Conservation (phyloP, 2,329 filamentous ascomycete species). For the Talaromyces sp. region DNA sequence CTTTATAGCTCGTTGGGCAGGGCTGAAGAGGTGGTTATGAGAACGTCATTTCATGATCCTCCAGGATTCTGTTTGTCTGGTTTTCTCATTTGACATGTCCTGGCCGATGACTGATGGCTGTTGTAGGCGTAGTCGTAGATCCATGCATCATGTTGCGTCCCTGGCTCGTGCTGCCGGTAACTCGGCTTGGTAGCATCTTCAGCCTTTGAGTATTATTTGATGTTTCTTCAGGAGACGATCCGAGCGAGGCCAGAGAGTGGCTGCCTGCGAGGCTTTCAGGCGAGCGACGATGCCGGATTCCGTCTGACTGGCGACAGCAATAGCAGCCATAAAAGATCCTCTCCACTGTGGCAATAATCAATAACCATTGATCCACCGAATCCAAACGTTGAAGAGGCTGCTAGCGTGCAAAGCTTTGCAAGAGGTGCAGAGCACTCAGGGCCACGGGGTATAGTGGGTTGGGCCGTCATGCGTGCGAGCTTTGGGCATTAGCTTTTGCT, state of each 20-base stretch:
- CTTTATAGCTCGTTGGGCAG: not conserved
- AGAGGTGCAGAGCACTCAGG: not conserved
- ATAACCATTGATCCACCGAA: not conserved
- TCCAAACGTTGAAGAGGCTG: not conserved
- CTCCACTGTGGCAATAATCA: not conserved
- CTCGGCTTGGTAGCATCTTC: not conserved
- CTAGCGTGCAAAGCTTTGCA: not conserved
- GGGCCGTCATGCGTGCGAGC: conserved; percentile 33
- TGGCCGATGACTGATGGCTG: not conserved
- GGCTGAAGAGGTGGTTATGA: not conserved
- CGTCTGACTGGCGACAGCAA: not conserved
- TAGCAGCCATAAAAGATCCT: not conserved
- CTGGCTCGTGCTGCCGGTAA: not conserved
- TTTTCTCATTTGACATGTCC: not conserved
- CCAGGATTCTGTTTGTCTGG: not conserved
- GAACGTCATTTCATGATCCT: not conserved
- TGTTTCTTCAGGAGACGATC: not conserved
- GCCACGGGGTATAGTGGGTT: conserved; percentile 16
- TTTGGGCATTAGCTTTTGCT: conserved; percentile 22
- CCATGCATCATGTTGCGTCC: not conserved
- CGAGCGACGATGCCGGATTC: not conserved
- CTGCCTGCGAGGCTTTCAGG: not conserved
- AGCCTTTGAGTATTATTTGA: not conserved
- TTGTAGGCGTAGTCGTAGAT: not conserved
- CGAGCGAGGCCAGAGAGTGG: not conserved